Evolutionary conservation across 352 stramenopile species (phyloP), one percentile per base, ranked within the genome.

Genomic region (Phytophthora tentaculata): DNA sequence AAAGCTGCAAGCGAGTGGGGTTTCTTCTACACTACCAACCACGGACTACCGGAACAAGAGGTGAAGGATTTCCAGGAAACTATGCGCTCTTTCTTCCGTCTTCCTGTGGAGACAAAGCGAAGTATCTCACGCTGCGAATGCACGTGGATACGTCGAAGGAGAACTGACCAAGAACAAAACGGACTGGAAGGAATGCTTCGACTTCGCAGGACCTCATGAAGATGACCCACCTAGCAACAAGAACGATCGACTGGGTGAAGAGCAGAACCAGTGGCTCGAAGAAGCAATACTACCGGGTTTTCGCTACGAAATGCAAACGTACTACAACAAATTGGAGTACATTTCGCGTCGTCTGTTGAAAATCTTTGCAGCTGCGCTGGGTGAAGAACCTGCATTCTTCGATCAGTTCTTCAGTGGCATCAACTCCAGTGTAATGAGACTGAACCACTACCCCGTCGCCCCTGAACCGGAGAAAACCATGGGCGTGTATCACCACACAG

Each of bases 141-240:
- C 92, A 32, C 80, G 92, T 55, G 95, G 95, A 17, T 98, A 90
- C 70, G 98, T 97, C 75, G 90, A 98, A 63, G 88, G 97, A 61
- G 95, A 98, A 64, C 76, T 98, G 17, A 98, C 95, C 29, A 98
- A 98, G 80, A 90, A 96, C 73, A 93, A 87, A 54, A 80, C 71
- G n/a, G 95, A 98, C 76, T 98, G 90, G 89, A 98, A 98, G 55
- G 84, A 98, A 67, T 77, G 67, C 9, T 77, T 97, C 16, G 94
- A 98, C 81, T 82, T 84, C 44, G 69, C 70, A 7, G 73, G 75
- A 6, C 60, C 23, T 0, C 61, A 83, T 12, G 79, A 90, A 29
- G 77, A 88, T 26, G 67, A 64, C 1, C 50, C 73, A 3, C 71
- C 83, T 17, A 56, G 43, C 17, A 65, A 89, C 28, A 68, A 86